phyloP scores from a whole-genome alignment of 2,329 filamentous ascomycete species.

The Epichloe baconii region DNA sequence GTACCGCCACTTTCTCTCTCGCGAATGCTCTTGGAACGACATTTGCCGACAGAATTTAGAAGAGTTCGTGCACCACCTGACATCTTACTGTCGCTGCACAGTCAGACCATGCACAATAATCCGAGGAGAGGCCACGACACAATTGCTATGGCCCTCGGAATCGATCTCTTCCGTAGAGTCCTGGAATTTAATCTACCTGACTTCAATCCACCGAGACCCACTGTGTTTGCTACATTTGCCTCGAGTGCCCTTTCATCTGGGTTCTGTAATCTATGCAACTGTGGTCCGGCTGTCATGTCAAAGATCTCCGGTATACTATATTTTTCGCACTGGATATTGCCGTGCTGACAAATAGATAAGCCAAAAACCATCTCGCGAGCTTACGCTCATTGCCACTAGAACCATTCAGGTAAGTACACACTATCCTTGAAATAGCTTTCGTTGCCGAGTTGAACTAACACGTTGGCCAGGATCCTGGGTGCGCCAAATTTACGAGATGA shows the following conservation, averaged over 20 bases:
- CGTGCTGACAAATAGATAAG: not conserved
- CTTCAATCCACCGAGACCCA: not conserved
- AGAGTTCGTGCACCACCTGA: not conserved
- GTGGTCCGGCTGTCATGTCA: not conserved
- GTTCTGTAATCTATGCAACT: not conserved
- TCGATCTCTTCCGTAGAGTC: conserved; percentile 56
- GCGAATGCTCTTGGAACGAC: not conserved
- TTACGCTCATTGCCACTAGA: conserved; percentile 46
- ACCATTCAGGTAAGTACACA: conserved; percentile 57
- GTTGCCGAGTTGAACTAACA: not conserved
- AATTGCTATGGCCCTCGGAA: conserved; percentile 67
- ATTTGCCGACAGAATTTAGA: not conserved
- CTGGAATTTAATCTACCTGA: conserved; percentile 36
- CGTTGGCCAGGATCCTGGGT: conserved; percentile 55
- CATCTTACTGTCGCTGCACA: not conserved
- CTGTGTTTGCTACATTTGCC: conserved; percentile 12
- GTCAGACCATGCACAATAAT: conserved; percentile 26
- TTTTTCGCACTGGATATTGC: too few relatives aligned
- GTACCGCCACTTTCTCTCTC: not conserved
- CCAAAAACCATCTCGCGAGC: conserved; percentile 2
- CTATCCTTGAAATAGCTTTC: not conserved
- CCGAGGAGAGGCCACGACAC: conserved; percentile 55
- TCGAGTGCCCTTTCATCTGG: not conserved
- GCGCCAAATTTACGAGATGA: conserved; percentile 84
- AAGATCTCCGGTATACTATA: not conserved